phyloP scores from a whole-genome alignment of 768 basidiomycete species.

The Tricholoma matsutake region DNA sequence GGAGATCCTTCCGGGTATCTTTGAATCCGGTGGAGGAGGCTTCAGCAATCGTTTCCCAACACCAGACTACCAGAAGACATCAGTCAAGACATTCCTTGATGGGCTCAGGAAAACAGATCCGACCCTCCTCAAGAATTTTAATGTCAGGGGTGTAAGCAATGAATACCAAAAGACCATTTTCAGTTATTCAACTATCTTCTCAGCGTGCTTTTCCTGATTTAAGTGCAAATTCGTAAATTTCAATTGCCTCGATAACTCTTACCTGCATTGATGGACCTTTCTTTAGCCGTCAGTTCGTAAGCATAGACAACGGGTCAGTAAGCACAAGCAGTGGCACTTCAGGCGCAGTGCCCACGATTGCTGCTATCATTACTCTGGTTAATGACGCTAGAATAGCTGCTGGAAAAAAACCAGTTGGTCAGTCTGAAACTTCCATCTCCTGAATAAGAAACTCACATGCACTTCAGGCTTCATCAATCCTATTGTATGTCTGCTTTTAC shows the following conservation, averaged over 20 bases:
- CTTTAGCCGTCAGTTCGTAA: constrained; percentile 11
- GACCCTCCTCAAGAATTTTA: constrained; percentile 19
- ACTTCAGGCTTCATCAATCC: constrained; percentile 43
- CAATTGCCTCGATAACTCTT: constrained; percentile 7
- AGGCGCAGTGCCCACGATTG: constrained; percentile 31
- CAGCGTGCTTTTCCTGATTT: constrained; percentile 35
- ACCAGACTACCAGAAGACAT: constrained; percentile 37
- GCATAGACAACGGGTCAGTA: constrained; percentile 26
- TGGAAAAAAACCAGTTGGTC: constrained; percentile 34
- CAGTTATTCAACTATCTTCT: neutral
- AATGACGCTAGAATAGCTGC: constrained; percentile 36
- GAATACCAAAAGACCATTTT: neutral
- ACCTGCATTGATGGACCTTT: neutral
- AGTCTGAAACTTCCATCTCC: neutral
- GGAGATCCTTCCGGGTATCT: constrained; percentile 27
- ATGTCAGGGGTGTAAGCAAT: constrained; percentile 29
- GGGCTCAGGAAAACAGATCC: constrained; percentile 31
- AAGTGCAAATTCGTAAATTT: constrained; percentile 33
- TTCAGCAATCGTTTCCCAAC: constrained; percentile 38
- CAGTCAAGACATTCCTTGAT: constrained; percentile 29
- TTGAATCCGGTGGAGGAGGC: constrained; percentile 34
- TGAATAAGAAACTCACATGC: constrained; percentile 15
- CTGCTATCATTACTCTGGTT: constrained; percentile 35
- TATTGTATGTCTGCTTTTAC: constrained; percentile 22
- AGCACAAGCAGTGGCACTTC: constrained; percentile 28